A percentile compares a stretch with the other conserved stretches of the same genome.
These are phyloP conservation scores for Colletotrichum siamense DNA, from an alignment of 2,329 filamentous ascomycete species.

Conservation along the genomic window DNA sequence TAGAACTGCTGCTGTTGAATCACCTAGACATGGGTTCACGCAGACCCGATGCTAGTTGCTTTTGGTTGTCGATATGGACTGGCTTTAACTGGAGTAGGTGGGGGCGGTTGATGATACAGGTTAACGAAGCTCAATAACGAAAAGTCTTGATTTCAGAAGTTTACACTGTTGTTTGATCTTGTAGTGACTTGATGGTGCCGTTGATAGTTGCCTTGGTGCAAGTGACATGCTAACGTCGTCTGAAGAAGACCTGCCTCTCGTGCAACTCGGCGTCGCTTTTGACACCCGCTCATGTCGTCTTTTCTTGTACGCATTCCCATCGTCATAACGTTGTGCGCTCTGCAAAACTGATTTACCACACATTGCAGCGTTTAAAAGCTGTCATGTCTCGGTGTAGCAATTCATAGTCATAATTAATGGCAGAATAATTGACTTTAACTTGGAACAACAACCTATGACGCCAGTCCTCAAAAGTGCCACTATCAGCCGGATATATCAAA, in stretches of 20 bases:
- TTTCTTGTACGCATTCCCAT: neutral
- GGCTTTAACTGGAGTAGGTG: neutral
- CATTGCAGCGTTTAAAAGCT: neutral
- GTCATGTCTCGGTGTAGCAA: neutral
- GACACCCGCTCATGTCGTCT: neutral
- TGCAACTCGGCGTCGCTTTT: neutral
- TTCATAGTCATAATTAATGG: accelerated
- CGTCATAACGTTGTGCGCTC: neutral
- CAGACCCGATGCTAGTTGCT: neutral
- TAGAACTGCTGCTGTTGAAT: neutral
- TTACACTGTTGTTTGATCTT: neutral
- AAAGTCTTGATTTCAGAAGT: neutral
- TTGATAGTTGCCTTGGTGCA: neutral
- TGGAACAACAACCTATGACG: neutral
- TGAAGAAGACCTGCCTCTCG: neutral
- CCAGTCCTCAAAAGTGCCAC: neutral
- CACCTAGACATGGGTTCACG: neutral
- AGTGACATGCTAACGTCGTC: neutral
- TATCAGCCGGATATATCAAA: neutral
- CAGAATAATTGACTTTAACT: neutral
- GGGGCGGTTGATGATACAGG: neutral
- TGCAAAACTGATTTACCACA: neutral
- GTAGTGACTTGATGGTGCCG: neutral
- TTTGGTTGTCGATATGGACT: neutral
- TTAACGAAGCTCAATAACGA: neutral